Conservation (phyloP, 495 filamentous ascomycete species). For the Thermochaetoides thermophila region DNA sequence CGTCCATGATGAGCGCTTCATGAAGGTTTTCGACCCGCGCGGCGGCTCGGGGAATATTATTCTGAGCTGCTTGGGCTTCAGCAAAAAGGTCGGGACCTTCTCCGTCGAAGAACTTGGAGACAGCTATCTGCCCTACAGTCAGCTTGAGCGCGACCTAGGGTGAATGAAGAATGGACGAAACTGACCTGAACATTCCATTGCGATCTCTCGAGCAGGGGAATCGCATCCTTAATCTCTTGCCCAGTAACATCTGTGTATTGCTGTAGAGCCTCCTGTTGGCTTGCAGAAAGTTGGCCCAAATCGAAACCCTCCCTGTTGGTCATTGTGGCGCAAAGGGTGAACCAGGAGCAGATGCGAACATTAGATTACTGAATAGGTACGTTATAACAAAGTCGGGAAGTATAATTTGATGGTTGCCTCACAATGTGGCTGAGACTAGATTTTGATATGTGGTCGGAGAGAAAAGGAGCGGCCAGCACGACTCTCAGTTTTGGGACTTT, state of each 20-base stretch:
- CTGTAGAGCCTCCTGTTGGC: slow-evolving; percentile 66
- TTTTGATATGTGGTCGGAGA: no score
- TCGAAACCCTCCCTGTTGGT: slow-evolving; percentile 35
- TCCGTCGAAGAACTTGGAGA: slow-evolving; percentile 94
- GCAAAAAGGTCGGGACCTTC: slow-evolving; percentile 72
- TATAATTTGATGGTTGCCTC: no score
- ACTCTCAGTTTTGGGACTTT: no score
- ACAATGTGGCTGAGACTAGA: no score
- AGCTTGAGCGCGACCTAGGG: not conserved
- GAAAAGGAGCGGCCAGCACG: no score
- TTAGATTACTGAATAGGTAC: no score
- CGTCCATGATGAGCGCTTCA: slow-evolving; percentile 33
- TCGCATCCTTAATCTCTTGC: slow-evolving; percentile 61
- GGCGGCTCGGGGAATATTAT: slow-evolving; percentile 39
- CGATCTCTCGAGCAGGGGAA: slow-evolving; percentile 66
- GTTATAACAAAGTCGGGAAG: no score
- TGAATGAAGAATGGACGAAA: not conserved
- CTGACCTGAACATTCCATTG: slow-evolving; percentile 92
- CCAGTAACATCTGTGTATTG: slow-evolving; percentile 82
- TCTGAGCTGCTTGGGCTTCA: slow-evolving; percentile 51
- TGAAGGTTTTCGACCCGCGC: slow-evolving; percentile 57
- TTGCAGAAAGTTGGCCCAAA: slow-evolving; percentile 51
- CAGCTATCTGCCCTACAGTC: slow-evolving; percentile 54
- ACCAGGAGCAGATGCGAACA: no score
- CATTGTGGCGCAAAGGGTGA: no score